Evolutionary conservation across 2,329 filamentous ascomycete genomes (phyloP).

Genomic region (Xylariaceae sp.): DNA sequence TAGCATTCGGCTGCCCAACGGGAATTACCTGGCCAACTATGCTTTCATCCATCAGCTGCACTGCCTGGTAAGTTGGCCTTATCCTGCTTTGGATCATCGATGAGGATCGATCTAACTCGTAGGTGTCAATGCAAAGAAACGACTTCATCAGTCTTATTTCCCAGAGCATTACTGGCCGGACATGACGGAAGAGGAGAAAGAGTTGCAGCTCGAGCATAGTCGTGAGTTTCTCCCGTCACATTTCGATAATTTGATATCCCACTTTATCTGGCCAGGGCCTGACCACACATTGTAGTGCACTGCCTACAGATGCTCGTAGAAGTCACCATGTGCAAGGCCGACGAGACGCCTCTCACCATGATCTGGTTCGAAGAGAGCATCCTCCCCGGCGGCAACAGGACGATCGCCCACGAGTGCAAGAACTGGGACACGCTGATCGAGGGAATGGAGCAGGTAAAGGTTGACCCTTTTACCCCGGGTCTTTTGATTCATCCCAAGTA

Average conservation of each 20-base stretch:
- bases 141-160: constrained; percentile 25
- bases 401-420: constrained; percentile 23
- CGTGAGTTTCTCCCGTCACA: constrained; percentile 8
- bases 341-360: constrained; percentile 25
- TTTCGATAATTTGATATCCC: too few relatives aligned
- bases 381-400: constrained; percentile 23
- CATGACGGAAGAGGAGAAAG: constrained; percentile 23
- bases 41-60: constrained; percentile 24
- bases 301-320: constrained; percentile 24
- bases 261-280: too few relatives aligned
- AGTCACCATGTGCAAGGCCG: constrained; percentile 23
- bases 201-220: constrained; percentile 22
- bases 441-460: constrained; percentile 21
- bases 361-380: constrained; percentile 24
- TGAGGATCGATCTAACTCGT: too few relatives aligned
- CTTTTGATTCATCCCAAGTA: constrained; percentile 24
- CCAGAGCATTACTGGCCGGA: constrained; percentile 22
- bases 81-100: too few relatives aligned
- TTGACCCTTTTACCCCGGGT: constrained; percentile 23
- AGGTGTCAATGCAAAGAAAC: constrained; percentile 13
- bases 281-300: constrained; percentile 11
- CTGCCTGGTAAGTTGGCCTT: constrained; percentile 16
- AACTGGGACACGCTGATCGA: constrained; percentile 21
- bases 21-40: constrained; percentile 25
- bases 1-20: constrained; percentile 22